Evolutionary conservation across 2,329 filamentous ascomycete species (phyloP), one percentile per base, ranked within the genome.

Genomic region (Teratosphaeria viscida): DNA sequence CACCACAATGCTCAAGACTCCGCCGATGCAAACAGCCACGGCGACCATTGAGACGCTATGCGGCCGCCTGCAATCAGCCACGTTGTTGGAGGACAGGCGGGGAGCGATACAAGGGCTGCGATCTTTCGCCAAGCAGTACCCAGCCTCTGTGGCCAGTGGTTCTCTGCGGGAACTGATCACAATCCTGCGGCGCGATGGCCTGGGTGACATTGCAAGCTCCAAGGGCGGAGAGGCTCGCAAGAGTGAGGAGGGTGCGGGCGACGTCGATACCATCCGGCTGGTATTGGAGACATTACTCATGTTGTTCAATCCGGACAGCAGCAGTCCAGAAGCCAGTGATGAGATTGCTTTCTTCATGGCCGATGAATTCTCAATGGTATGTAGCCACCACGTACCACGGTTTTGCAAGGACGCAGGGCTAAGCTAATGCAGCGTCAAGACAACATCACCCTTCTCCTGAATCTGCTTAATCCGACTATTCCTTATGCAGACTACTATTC

Each of bases 331-430:
- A 81, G 90, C 92, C 58, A 96, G 92, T 14, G 92, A 97, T 65
- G 94, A 99, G 75, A 95, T 99, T 67, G 88, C 88, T 19, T 79
- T 97, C 32, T 99, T 94, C 91, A 81, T 99, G 61, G 94, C 94
- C 58, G 94, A 99, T 75, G 92, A 97, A 74, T 99, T 99, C 73
- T 96, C 94, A 37, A 92, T 96, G 80, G 84, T 86, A 78, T 55
- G 53, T 34, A 55, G 27, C 53, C n/a, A 49, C 23, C 5, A 49
- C 43, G 43, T 49, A 29, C 34, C 43, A 14, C 37, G 8, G 34
- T 37, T 56, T 54, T 14, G 65, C 71, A 71, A 60, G 54, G 52
- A 53, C 19, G 58, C 56, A 63, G 63, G 69, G 70, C 80, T 84
- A 78, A 84, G 77, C 73, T 75, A 73, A 77, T 75, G 67, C 78